Percentiles rank a stretch among this genome's conserved stretches.
phyloP scores from a whole-genome alignment of 352 stramenopile species.

The Phytophthora aleatoria region DNA sequence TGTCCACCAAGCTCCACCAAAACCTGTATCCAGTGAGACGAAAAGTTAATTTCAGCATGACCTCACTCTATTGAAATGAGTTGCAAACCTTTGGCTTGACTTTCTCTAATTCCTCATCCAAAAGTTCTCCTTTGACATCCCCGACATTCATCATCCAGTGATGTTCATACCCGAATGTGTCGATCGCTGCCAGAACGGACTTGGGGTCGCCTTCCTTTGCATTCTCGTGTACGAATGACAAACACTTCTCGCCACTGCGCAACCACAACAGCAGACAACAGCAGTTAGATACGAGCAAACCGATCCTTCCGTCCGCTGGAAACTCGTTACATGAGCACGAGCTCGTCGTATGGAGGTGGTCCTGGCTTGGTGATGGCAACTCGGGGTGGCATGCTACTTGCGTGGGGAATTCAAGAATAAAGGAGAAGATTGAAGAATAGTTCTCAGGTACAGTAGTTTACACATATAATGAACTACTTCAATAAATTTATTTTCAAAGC shows the following conservation, averaged over 20 bases:
- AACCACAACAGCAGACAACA: not conserved
- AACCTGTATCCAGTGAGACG: not conserved
- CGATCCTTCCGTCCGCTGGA: not conserved
- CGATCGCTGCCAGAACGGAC: not conserved
- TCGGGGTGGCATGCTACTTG: not conserved
- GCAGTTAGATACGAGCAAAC: not conserved
- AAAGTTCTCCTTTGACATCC: not conserved
- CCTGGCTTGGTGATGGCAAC: not conserved
- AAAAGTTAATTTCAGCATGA: not conserved
- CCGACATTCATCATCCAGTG: not conserved
- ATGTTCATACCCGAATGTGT: not conserved
- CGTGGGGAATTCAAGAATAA: not conserved
- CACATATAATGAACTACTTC: too few species aligned
- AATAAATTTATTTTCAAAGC: too few species aligned
- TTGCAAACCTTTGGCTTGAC: not conserved
- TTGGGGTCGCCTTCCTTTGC: not conserved
- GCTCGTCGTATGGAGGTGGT: not conserved
- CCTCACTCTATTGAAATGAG: not conserved
- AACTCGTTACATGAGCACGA: not conserved
- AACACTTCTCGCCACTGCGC: not conserved
- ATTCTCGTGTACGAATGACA: not conserved
- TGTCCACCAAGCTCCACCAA: not conserved
- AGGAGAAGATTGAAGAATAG: too few species aligned
- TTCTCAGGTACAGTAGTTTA: too few species aligned
- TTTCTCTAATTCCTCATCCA: not conserved